Evolutionary conservation across 768 basidiomycete species (phyloP).

Genomic region (Tephrocybe rancida): DNA sequence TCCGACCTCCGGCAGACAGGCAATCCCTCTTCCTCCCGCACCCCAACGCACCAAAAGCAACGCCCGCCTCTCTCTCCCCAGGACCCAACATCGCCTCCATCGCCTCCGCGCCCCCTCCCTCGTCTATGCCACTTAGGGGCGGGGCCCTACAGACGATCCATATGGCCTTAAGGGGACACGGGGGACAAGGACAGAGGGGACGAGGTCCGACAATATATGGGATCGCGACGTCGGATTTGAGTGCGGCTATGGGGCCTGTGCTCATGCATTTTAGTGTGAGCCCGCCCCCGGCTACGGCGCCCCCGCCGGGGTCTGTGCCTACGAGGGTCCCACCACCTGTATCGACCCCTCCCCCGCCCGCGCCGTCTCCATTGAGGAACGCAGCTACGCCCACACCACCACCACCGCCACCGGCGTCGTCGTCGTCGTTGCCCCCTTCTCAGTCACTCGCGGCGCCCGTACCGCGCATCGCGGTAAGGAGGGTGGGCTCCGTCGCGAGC

Average conservation of each 20-base stretch:
- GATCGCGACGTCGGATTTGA: constrained; percentile 52
- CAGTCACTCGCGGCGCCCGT: constrained; percentile 1
- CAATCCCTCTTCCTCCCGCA: constrained; percentile 47
- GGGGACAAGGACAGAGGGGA: constrained; percentile 2
- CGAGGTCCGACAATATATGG: constrained; percentile 64
- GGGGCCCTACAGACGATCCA: constrained; percentile 25
- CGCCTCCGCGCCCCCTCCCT: constrained; percentile 14
- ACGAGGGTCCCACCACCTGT: not conserved
- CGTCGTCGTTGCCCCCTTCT: not conserved
- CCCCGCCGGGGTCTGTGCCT: constrained; percentile 12
- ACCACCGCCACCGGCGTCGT: not conserved
- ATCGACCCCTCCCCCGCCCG: not conserved
- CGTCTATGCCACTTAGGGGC: constrained; percentile 10
- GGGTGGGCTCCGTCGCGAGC: constrained; percentile 8
- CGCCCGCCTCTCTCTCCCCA: constrained; percentile 32
- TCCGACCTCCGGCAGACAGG: constrained; percentile 30
- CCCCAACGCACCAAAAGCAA: constrained; percentile 46
- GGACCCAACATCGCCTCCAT: constrained; percentile 50
- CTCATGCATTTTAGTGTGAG: constrained; percentile 63
- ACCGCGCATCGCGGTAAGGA: constrained; percentile 4
- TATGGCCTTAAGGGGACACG: constrained; percentile 26
- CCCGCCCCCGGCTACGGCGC: constrained; percentile 34
- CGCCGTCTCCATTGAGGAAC: not conserved
- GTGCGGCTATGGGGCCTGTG: constrained; percentile 53
- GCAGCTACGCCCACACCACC: not conserved